These are phyloP conservation scores for Gremmenia infestans DNA, from an alignment of 2,329 filamentous ascomycete species.

Conservation along the genomic window DNA sequence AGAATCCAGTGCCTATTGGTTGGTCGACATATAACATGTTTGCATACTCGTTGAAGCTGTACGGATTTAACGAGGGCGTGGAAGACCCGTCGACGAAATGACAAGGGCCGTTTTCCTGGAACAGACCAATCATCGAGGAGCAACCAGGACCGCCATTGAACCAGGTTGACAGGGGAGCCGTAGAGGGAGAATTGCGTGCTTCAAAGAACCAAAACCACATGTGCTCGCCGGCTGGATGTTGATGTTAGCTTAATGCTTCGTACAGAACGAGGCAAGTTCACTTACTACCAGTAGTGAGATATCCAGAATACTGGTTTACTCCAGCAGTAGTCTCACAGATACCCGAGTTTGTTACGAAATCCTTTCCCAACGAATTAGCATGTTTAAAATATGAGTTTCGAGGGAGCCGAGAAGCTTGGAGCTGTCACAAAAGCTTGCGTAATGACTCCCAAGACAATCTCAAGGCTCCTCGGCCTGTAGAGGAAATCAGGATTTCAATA, in stretches of 20 bases:
- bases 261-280: background rate
- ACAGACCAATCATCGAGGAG: slow-evolving; percentile 8
- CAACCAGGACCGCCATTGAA: slow-evolving; percentile 9
- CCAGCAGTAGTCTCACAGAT: slow-evolving; percentile 12
- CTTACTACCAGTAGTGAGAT: slow-evolving; percentile 32
- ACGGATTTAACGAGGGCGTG: slow-evolving; percentile 35
- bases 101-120: slow-evolving; percentile 36
- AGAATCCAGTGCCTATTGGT: slow-evolving; percentile 36
- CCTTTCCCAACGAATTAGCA: background rate
- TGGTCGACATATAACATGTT: slow-evolving; percentile 36
- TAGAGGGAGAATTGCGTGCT: slow-evolving; percentile 6
- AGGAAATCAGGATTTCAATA: no score
- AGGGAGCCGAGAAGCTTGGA: no score
- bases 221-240: background rate
- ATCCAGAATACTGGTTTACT: slow-evolving; percentile 10
- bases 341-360: slow-evolving; percentile 40
- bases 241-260: background rate
- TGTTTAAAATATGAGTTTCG: no score
- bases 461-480: no score
- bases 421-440: no score
- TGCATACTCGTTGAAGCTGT: slow-evolving; percentile 33
- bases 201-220: slow-evolving; percentile 12
- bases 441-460: no score
- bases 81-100: slow-evolving; percentile 34
- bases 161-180: slow-evolving; percentile 3